A percentile compares a stretch with the other conserved stretches of the same genome.
phyloP scores from a whole-genome alignment of 2,329 filamentous ascomycete species.

The Neurospora crassa region DNA sequence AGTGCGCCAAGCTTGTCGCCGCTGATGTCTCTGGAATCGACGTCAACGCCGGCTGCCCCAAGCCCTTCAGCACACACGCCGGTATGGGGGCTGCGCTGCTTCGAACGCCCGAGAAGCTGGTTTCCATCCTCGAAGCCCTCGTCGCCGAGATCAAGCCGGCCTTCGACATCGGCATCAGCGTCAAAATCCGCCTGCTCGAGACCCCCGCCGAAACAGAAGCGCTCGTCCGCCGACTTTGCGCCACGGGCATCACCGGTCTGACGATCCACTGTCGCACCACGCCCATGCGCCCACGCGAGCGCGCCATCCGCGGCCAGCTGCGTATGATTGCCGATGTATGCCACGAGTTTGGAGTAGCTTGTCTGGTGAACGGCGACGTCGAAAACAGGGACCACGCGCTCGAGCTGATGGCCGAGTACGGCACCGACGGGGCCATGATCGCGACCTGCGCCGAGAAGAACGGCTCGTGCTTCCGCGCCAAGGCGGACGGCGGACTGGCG shows the following conservation, averaged over 20 bases:
- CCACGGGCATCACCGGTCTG: constrained; percentile 82
- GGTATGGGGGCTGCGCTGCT: constrained; percentile 95
- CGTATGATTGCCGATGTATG: constrained; percentile 76
- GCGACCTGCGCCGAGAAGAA: constrained; percentile 88
- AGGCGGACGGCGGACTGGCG: constrained; percentile 58
- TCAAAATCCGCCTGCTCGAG: constrained; percentile 87
- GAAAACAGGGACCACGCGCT: constrained; percentile 62
- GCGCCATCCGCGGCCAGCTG: constrained; percentile 77
- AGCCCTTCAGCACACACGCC: constrained; percentile 85
- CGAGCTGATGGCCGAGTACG: constrained; percentile 63
- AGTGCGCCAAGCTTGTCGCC: constrained; percentile 76
- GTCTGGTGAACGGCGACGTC: constrained; percentile 93
- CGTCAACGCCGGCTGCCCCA: constrained; percentile 96
- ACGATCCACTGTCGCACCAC: constrained; percentile 95
- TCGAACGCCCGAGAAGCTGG: constrained; percentile 72
- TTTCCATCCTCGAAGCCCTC: constrained; percentile 72
- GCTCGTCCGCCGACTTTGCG: constrained; percentile 68
- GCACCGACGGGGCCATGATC: constrained; percentile 95
- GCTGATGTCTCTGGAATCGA: constrained; percentile 88
- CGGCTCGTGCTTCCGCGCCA: constrained; percentile 70
- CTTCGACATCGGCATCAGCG: constrained; percentile 85
- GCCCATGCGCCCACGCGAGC: constrained; percentile 85
- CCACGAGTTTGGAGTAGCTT: constrained; percentile 76
- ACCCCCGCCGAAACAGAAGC: constrained; percentile 65
- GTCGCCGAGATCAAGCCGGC: constrained; percentile 68